Conservation (phyloP, 163 green algal species). For the Volvox carteri region DNA sequence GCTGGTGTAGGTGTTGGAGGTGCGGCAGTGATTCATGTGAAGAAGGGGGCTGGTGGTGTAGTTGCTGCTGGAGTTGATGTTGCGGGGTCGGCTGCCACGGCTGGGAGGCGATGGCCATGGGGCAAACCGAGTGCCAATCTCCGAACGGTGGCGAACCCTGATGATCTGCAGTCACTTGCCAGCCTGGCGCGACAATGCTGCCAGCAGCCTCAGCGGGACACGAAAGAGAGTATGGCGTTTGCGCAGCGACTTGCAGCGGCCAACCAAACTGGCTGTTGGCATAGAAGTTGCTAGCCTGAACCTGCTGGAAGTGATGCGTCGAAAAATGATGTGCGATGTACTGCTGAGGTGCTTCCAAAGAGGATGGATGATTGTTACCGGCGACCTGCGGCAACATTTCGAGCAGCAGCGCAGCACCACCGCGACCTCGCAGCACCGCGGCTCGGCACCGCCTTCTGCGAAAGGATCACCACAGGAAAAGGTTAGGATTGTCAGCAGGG, state of each 20-base stretch:
- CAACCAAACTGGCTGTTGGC: not conserved
- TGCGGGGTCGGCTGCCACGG: not conserved
- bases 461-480: too few species aligned
- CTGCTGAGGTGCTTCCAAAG: not conserved
- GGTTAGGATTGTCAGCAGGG: too few species aligned
- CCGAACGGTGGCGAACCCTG: not conserved
- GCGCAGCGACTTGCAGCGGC: not conserved
- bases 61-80: not conserved
- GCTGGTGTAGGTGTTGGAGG: not conserved
- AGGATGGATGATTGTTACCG: not conserved
- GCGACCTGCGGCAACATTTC: not conserved
- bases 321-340: not conserved
- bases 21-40: not conserved
- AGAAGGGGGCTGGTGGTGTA: not conserved
- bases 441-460: not conserved
- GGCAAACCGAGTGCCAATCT: not conserved
- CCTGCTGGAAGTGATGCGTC: conserved; percentile 4
- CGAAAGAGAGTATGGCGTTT: not conserved
- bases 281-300: not conserved
- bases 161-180: not conserved
- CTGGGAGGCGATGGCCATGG: not conserved
- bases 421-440: not conserved
- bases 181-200: not conserved
- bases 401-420: not conserved
- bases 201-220: not conserved